These are phyloP conservation scores for Paecilomyces variotii DNA, from an alignment of 2,329 filamentous ascomycete genomes.

Conservation along the genomic window DNA sequence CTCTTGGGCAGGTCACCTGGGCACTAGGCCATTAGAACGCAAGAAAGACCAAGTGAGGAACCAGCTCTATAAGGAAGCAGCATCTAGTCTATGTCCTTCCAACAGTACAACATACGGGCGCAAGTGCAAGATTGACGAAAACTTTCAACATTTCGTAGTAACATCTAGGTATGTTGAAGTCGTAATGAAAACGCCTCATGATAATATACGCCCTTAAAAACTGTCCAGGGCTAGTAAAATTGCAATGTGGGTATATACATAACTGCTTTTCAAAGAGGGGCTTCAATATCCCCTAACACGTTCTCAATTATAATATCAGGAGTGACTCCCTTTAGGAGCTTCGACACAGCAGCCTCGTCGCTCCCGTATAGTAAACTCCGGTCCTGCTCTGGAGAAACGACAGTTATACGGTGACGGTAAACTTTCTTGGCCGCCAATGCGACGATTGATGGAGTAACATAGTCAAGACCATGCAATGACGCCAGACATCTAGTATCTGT, in stretches of 20 bases:
- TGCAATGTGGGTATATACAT: neutral
- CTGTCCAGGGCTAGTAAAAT: neutral
- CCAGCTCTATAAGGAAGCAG: neutral
- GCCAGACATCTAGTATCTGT: slow-evolving; percentile 56
- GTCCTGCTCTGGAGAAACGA: slow-evolving; percentile 64
- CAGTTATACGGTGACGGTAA: slow-evolving; percentile 73
- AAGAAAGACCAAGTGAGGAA: neutral
- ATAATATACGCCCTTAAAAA: neutral
- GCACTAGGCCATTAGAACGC: neutral
- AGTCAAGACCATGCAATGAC: slow-evolving; percentile 70
- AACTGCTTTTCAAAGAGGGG: slow-evolving; percentile 38
- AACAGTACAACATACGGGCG: too few relatives aligned
- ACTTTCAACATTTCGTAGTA: neutral
- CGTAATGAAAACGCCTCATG: neutral
- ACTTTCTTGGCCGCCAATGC: slow-evolving; percentile 76
- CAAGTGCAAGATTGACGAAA: neutral
- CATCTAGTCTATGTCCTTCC: neutral
- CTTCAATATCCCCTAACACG: slow-evolving; percentile 49
- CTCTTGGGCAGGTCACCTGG: neutral
- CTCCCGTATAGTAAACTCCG: slow-evolving; percentile 93
- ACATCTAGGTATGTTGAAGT: neutral
- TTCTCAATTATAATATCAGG: slow-evolving; percentile 51
- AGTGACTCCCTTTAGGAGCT: slow-evolving; percentile 53
- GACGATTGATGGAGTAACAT: slow-evolving; percentile 75
- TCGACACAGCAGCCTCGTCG: slow-evolving; percentile 59